Conservation (phyloP, 176 grass and related monocot species). For the Avena eriantha region DNA sequence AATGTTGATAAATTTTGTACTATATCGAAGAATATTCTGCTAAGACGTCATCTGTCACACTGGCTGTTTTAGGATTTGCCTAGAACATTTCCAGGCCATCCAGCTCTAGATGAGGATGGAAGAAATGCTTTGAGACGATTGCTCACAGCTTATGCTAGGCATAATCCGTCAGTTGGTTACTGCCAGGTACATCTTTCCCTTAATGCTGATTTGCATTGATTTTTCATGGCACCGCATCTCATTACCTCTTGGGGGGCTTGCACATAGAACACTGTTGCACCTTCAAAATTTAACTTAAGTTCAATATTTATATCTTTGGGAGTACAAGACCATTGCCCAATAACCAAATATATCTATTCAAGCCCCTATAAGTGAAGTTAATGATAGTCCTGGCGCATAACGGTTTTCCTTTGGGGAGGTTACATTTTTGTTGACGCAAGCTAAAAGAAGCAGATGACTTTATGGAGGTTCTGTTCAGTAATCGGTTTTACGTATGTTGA, state of each 20-base stretch:
- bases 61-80: slow-evolving; percentile 79
- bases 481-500: background rate
- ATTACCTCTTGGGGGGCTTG: slow-evolving; percentile 22
- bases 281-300: slow-evolving; percentile 10
- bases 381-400: background rate
- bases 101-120: slow-evolving; percentile 88
- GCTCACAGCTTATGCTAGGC: slow-evolving; percentile 95
- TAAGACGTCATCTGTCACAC: slow-evolving; percentile 34
- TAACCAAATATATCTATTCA: background rate
- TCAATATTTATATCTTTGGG: slow-evolving; percentile 9
- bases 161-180: slow-evolving; percentile 99
- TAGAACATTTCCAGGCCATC: slow-evolving; percentile 99
- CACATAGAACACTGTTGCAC: slow-evolving; percentile 10
- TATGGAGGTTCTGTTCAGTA: slow-evolving; percentile 8
- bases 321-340: background rate
- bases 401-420: background rate
- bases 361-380: background rate
- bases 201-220: background rate
- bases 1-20: slow-evolving; percentile 25
- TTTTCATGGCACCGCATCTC: slow-evolving; percentile 15
- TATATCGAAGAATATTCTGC: slow-evolving; percentile 25
- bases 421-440: background rate
- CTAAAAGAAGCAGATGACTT: background rate
- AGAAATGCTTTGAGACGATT: slow-evolving; percentile 98
- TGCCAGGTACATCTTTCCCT: slow-evolving; percentile 75